phyloP scores from a whole-genome alignment of 2,329 filamentous ascomycete genomes.

The Beauveria pseudobassiana region DNA sequence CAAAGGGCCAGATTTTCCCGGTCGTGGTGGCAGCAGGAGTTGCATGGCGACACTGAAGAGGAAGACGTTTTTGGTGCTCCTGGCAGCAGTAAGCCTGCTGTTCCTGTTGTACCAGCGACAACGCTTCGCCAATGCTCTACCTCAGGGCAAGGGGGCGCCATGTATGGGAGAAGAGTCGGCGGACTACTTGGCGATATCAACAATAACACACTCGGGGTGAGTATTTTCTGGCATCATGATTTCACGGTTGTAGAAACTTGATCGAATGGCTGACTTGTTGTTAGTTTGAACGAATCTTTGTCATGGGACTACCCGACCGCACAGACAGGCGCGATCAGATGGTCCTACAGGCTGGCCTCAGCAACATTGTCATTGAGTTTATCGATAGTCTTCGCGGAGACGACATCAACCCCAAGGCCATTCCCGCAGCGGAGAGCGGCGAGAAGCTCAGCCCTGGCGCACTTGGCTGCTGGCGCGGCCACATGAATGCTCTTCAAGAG shows the following conservation, averaged over 20 bases:
- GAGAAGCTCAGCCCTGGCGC: not conserved
- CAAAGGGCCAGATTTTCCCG: not conserved
- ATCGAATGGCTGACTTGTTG: not conserved
- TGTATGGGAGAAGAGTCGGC: not conserved
- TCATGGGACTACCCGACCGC: slow-evolving; percentile 40
- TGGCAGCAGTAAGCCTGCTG: not conserved
- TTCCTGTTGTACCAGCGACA: not conserved
- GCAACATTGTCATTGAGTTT: slow-evolving; percentile 35
- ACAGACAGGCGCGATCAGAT: slow-evolving; percentile 43
- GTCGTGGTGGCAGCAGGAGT: not conserved
- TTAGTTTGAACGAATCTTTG: slow-evolving; percentile 24
- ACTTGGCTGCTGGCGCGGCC: slow-evolving; percentile 26
- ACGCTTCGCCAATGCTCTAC: not conserved
- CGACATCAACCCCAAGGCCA: slow-evolving; percentile 27
- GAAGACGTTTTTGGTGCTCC: not conserved
- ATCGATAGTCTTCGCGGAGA: slow-evolving; percentile 35
- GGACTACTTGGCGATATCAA: slow-evolving; percentile 4
- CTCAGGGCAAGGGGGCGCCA: not conserved
- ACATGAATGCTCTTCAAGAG: slow-evolving; percentile 28
- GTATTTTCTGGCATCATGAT: not conserved
- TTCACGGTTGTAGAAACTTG: not conserved
- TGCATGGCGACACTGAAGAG: not conserved
- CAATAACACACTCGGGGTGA: slow-evolving; percentile 7
- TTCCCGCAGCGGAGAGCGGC: slow-evolving; percentile 16
- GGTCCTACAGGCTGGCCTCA: slow-evolving; percentile 37